Evolutionary conservation across 176 grass and related monocot genomes (phyloP), one percentile per base, ranked within the genome.

Genomic region (Melocanna baccifera): DNA sequence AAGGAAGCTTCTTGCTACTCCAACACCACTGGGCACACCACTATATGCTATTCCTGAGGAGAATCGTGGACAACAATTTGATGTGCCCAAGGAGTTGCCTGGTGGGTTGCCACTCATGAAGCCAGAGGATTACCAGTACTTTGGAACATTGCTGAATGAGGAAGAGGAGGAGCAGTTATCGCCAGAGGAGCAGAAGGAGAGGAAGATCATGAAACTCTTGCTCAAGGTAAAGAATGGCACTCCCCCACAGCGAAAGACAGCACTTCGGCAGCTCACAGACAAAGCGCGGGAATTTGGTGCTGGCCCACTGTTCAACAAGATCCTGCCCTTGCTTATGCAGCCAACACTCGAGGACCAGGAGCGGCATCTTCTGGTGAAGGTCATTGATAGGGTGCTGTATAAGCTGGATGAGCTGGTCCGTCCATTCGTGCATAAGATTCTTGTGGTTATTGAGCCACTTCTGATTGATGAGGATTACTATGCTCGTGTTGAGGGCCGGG

Each of bases 401-500:
- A 99, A 99, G 83, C 66, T 99, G 12, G 96, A 99, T 89, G 96
- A 99, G 85, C 82, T 99, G 73, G 96, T 99, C 16, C 87, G 96
- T 59, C 96, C 96, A 61, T 99, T 99, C 26, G 96, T 99, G 56
- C 96, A 99, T 80, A 99, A 99, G 81, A 99, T 99, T 64, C 89
- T 99, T 43, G 93, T 99, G 62, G 96, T 99, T 82, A 99, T 99
- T 25, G 93, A 96, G 47, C 93, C 96, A 36, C 84, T 99, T 85
- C 70, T 99, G 57, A 99, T 99, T 85, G 96, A 96, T 84, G 96
- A 99, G 56, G 96, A 99, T 68, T 99, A 99, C 47, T 99, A 99
- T 89, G 96, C 96, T 80, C 96, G 96, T 81, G 93, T 99, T 73
- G 96, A 99, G 87, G 96, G 96, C 13, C 59, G 93, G 78, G 96